These are phyloP conservation scores for Phylloporus sp. DNA, from an alignment of 768 basidiomycete genomes.

Conservation along the genomic window DNA sequence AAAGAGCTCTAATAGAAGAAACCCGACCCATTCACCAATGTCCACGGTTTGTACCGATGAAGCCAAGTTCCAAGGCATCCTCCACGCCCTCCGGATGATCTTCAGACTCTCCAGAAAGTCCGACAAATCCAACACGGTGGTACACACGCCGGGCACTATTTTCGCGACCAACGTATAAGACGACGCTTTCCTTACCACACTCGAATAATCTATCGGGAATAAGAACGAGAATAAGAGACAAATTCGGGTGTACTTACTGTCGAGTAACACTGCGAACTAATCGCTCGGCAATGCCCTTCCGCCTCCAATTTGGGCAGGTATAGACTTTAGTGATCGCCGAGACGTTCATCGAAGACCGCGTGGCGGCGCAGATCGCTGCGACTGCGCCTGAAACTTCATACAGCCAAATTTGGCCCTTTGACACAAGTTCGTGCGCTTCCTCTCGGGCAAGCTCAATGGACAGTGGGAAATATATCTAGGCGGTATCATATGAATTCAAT, in stretches of 20 bases:
- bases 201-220: conserved; percentile 34
- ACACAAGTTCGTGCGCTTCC: conserved; percentile 47
- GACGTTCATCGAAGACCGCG: conserved; percentile 47
- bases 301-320: conserved; percentile 44
- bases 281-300: conserved; percentile 47
- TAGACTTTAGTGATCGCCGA: conserved; percentile 59
- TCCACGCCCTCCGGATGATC: conserved; percentile 40
- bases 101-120: conserved; percentile 35
- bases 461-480: conserved; percentile 46
- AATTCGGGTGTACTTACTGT: conserved; percentile 30
- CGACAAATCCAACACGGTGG: conserved; percentile 50
- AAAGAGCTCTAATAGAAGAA: background rate
- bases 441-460: conserved; percentile 34
- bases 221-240: background rate
- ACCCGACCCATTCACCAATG: conserved; percentile 44
- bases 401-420: conserved; percentile 50
- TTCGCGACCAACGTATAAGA: conserved; percentile 51
- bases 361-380: conserved; percentile 52
- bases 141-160: conserved; percentile 52
- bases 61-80: conserved; percentile 52
- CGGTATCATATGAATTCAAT: conserved; percentile 2
- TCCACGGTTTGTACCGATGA: conserved; percentile 43
- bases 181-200: conserved; percentile 44
- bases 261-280: conserved; percentile 47
- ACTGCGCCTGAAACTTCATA: conserved; percentile 41